Percentiles rank a stretch among this genome's conserved stretches.
phyloP scores from a whole-genome alignment of 805 yeast species.

The Metschnikowia borealis region DNA sequence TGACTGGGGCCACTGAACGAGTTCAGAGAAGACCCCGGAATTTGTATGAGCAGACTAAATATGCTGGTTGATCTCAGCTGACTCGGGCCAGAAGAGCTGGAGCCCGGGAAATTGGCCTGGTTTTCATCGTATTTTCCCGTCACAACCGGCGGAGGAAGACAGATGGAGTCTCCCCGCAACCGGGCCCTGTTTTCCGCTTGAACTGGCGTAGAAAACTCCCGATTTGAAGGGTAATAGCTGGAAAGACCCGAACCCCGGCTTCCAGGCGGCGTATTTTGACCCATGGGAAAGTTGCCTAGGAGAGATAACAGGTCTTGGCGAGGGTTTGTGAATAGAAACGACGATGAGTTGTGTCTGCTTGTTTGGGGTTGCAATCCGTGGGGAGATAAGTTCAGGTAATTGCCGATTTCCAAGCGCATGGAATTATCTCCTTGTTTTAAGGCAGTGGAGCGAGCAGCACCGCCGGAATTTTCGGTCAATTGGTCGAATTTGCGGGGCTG shows the following conservation, averaged over 20 bases:
- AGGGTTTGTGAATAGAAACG: conserved; percentile 24
- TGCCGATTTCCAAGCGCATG: conserved; percentile 9
- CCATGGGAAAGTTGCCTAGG: conserved; percentile 20
- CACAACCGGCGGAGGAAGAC: conserved; percentile 34
- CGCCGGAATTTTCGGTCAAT: conserved; percentile 4
- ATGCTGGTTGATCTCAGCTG: conserved; percentile 34
- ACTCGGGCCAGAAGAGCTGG: conserved; percentile 6
- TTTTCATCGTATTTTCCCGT: conserved; percentile 6
- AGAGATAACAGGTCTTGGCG: conserved; percentile 30
- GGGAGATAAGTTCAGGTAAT: conserved; percentile 8
- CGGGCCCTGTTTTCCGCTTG: conserved; percentile 17
- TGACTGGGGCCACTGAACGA: conserved; percentile 27
- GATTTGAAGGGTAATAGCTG: conserved; percentile 16
- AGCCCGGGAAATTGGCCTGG: conserved; percentile 2
- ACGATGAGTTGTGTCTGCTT: conserved; percentile 13
- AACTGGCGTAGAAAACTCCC: conserved; percentile 16
- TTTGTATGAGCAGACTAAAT: conserved; percentile 36
- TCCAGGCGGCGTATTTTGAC: conserved; percentile 4
- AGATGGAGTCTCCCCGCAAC: conserved; percentile 36
- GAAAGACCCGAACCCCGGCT: conserved; percentile 10
- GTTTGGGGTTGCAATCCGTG: conserved; percentile 7
- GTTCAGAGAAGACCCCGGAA: conserved; percentile 33
- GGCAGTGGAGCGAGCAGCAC: neutral
- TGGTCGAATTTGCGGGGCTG: conserved; percentile 18
- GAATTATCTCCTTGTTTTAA: conserved; percentile 9